Percentiles rank a stretch among this genome's conserved stretches.
These are phyloP conservation scores for Venturia effusa DNA, from an alignment of 2,329 filamentous ascomycete genomes.

Conservation along the genomic window DNA sequence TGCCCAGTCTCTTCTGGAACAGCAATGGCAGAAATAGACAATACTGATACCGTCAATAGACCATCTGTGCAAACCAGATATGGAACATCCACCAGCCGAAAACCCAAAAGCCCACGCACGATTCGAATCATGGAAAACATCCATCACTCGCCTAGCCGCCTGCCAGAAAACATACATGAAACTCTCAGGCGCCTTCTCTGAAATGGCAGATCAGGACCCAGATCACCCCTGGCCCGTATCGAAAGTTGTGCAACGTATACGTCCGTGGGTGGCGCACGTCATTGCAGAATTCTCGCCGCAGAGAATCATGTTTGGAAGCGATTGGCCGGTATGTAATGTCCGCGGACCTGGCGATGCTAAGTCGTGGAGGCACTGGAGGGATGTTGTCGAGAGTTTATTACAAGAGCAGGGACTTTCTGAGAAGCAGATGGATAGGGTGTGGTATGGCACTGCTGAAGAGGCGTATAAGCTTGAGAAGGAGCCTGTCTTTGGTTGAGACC, in stretches of 20 bases:
- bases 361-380: slow-evolving; percentile 68
- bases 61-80: slow-evolving; percentile 81
- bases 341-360: slow-evolving; percentile 43
- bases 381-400: slow-evolving; percentile 57
- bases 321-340: slow-evolving; percentile 86
- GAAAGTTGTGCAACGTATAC: slow-evolving; percentile 51
- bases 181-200: slow-evolving; percentile 75
- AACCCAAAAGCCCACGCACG: slow-evolving; percentile 34
- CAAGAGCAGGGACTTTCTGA: slow-evolving; percentile 39
- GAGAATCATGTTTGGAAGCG: slow-evolving; percentile 80
- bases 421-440: slow-evolving; percentile 56
- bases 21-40: slow-evolving; percentile 8
- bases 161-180: slow-evolving; percentile 71
- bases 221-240: slow-evolving; percentile 30
- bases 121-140: slow-evolving; percentile 58
- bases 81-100: slow-evolving; percentile 44
- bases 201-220: slow-evolving; percentile 50
- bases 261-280: slow-evolving; percentile 57
- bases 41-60: slow-evolving; percentile 40
- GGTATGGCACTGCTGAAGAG: slow-evolving; percentile 58
- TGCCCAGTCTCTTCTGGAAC: slow-evolving; percentile 15
- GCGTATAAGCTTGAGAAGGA: slow-evolving; percentile 45
- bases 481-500: background rate
- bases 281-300: slow-evolving; percentile 61
- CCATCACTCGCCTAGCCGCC: slow-evolving; percentile 56